These are phyloP conservation scores for Fragaria ananassa DNA, from an alignment of 306 rosid genomes.

Conservation along the genomic window DNA sequence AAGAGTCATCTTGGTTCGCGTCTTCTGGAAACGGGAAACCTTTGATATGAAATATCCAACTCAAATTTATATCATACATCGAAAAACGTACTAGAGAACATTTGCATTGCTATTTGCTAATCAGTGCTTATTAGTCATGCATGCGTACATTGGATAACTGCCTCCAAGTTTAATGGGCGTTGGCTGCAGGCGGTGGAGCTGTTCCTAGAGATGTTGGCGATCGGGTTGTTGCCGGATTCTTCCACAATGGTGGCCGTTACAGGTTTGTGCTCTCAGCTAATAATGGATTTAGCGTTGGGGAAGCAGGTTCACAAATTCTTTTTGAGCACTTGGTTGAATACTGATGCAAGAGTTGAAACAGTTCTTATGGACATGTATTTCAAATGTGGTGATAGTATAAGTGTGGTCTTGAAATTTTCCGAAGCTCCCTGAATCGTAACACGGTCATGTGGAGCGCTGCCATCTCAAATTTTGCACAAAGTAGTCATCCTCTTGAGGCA, in stretches of 20 bases:
- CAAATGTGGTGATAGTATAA: conserved; percentile 26
- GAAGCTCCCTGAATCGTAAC: conserved; percentile 22
- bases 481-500: conserved; percentile 25
- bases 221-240: conserved; percentile 27
- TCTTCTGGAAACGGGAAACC: too few species aligned
- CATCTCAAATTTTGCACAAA: conserved; percentile 27
- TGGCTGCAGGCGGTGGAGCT: conserved; percentile 24
- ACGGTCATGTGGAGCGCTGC: conserved; percentile 33
- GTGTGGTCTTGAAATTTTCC: conserved; percentile 29
- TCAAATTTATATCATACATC: too few species aligned
- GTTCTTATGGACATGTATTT: conserved; percentile 43
- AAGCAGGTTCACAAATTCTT: conserved; percentile 34
- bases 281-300: conserved; percentile 29
- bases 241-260: conserved; percentile 36
- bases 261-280: conserved; percentile 31
- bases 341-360: conserved; percentile 33
- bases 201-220: conserved; percentile 30
- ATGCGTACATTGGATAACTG: too few species aligned
- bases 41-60: too few species aligned
- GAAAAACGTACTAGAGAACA: too few species aligned
- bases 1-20: too few species aligned
- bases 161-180: conserved; percentile 18
- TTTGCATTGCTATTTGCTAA: too few species aligned
- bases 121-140: too few species aligned
- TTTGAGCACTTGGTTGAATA: conserved; percentile 17